Evolutionary conservation across 2,329 filamentous ascomycete species (phyloP), one percentile per base, ranked within the genome.

Genomic region (Magnaporthales sp.): DNA sequence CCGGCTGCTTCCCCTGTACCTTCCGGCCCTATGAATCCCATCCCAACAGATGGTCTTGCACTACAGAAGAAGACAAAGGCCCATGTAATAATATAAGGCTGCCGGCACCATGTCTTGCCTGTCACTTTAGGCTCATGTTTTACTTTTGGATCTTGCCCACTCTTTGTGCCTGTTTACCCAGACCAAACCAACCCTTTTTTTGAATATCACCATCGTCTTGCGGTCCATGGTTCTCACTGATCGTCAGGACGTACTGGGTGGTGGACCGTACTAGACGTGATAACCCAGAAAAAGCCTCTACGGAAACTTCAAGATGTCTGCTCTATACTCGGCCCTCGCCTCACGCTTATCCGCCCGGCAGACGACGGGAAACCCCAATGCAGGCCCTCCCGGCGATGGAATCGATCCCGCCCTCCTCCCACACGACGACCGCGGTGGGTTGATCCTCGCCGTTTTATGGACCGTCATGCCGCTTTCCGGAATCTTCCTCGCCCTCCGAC

Each of bases 401-500:
- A 22, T 26, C 62, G 30, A 63, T n/a, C 62, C 62, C 4, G 26
- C 62, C 5, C 30, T 63, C 8, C n/a, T 38, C 1, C 30, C 62
- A 3, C 62, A 63, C n/a, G 69, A 70, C 58, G 67, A 71, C 66
- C 68, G 67, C 24, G 70, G 70, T 29, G 67, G 68, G 4, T 64
- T 68, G 66, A 61, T 72, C 38, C 69, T 69, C 63, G 69, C 67
- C 10, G 67, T 66, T n/a, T 66, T 69, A 13, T 72, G 71, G 71
- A 51, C 70, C 11, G 58, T 71, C 4, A 61, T 66, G 9, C 62
- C 67, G 2, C 27, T 72, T 3, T 68, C 71, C 5, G 61, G 67
- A 19, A 38, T 64, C 30, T 72, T 74, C 30, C 65, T 74, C 6
- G 68, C 65, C 2, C 68, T 73, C n/a, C 69, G 73, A 0, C 66